Base-by-base conservation (phyloP, 179 eudicot species). In the Patellifolia procumbens region DNA sequence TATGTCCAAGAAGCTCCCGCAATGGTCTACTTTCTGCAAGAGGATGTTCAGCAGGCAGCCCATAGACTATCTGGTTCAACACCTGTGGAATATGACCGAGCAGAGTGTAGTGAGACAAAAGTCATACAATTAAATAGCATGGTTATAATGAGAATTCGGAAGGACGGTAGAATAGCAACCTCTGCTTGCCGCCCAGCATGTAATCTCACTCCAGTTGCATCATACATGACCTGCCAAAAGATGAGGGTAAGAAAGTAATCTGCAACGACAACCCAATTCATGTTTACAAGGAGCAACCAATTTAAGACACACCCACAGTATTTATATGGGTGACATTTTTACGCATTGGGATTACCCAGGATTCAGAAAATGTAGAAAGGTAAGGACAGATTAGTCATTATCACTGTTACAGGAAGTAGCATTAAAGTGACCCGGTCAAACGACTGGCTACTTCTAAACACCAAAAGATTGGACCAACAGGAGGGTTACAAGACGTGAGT, bases 11-110 rank as follows among this genome's bases (percentile, higher is more conserved):
- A 81, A 91, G 91, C 79, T 94, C 98, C 58, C 89, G 94, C 68
- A 92, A 81, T 32, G 98, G 98, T 83, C 89, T 87, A 78, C 90
- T 91, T 79, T 94, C 93, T 76, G 98, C 91, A 74, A 94, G 89
- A 83, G 98, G 98, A 81, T 94, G 98, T 78, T 91, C 98, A 74
- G 93, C 86, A 68, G 98, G 98, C 59, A 92, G 91, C 80, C 90
- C 93, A 80, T 85, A 92, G 19, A 94, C 91, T 71, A 94, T 92
- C 87, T 94, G 98, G 82, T 94, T 94, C 74, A 94, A 73, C 58
- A 94, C 91, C 98, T 92, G 89, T 69, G 82, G 34, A 53, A 80
- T 46, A 76, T 16, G 34, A 78, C 32, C 65, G 46, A 74, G 24
- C 74, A 58, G 16, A 68, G 56, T 58, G 62, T 48, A 52, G 19